phyloP scores from a whole-genome alignment of 1,139 yeast species.

The Yamadazyma dendronema region DNA sequence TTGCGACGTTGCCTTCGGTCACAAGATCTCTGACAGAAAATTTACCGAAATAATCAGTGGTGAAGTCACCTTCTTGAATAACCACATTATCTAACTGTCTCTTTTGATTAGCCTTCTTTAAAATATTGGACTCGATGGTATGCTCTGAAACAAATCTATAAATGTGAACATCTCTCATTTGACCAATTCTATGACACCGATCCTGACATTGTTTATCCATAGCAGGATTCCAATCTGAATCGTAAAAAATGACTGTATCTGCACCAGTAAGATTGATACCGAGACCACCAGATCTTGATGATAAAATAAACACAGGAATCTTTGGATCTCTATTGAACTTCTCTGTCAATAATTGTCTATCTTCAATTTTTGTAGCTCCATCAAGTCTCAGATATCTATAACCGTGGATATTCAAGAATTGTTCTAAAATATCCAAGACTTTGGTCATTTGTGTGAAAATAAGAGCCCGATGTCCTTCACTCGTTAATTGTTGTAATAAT shows the following conservation, averaged over 20 bases:
- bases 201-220: slow-evolving; percentile 99
- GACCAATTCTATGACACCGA: slow-evolving; percentile 98
- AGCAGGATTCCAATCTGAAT: slow-evolving; percentile 99
- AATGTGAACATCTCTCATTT: slow-evolving; percentile 95
- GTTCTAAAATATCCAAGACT: slow-evolving; percentile 90
- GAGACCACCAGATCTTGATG: slow-evolving; percentile 96
- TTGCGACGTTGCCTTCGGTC: slow-evolving; percentile 53
- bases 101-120: slow-evolving; percentile 94
- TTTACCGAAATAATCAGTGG: slow-evolving; percentile 92
- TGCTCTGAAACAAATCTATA: slow-evolving; percentile 94
- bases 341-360: slow-evolving; percentile 91
- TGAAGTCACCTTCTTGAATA: slow-evolving; percentile 97
- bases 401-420: slow-evolving; percentile 91
- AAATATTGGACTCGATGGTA: slow-evolving; percentile 93
- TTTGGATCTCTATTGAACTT: slow-evolving; percentile 83
- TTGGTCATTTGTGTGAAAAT: slow-evolving; percentile 98
- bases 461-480: slow-evolving; percentile 88
- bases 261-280: slow-evolving; percentile 99
- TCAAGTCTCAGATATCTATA: slow-evolving; percentile 92
- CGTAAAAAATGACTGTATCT: slow-evolving; percentile 97
- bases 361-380: slow-evolving; percentile 97
- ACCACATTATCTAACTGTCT: slow-evolving; percentile 92
- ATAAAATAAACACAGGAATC: slow-evolving; percentile 87
- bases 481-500: slow-evolving; percentile 71
- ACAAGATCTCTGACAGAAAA: slow-evolving; percentile 86